Conservation (phyloP, 2,329 filamentous ascomycete species). For the Hortaea sp. region DNA sequence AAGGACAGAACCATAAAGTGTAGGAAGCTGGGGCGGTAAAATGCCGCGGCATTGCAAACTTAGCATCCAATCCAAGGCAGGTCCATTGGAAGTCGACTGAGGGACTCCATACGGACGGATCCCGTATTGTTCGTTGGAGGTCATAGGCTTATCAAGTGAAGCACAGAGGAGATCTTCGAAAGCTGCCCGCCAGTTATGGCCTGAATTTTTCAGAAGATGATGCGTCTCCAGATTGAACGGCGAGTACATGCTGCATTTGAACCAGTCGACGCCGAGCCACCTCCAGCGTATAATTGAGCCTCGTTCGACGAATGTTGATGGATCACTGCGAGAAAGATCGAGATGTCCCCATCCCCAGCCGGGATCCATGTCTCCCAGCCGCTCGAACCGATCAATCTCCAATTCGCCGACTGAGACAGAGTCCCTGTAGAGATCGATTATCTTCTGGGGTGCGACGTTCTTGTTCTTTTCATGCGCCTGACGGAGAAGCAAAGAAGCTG, state of each 20-base stretch:
- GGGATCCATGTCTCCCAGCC: slow-evolving; percentile 10
- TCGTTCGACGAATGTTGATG: slow-evolving; percentile 4
- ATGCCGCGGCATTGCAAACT: slow-evolving; percentile 26
- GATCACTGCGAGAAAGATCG: slow-evolving; percentile 9
- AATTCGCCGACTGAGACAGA: slow-evolving; percentile 1
- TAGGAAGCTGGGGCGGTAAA: slow-evolving; percentile 22
- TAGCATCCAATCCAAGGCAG: slow-evolving; percentile 28
- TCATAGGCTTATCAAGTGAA: slow-evolving; percentile 25
- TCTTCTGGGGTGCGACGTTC: slow-evolving; percentile 4
- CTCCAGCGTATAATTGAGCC: slow-evolving; percentile 1
- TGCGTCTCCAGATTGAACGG: slow-evolving; percentile 43
- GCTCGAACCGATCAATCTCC: slow-evolving; percentile 13
- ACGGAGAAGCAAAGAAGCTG: slow-evolving; percentile 6
- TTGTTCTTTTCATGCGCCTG: slow-evolving; percentile 10
- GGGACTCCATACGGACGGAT: slow-evolving; percentile 8
- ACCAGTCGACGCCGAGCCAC: slow-evolving; percentile 28
- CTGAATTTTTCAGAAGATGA: slow-evolving; percentile 9
- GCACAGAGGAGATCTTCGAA: slow-evolving; percentile 50
- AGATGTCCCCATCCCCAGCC: slow-evolving; percentile 13
- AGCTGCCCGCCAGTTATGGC: slow-evolving; percentile 44
- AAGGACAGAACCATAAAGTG: neutral
- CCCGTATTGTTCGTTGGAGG: slow-evolving; percentile 11
- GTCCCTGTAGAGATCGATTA: no score
- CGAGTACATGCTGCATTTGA: slow-evolving; percentile 41
- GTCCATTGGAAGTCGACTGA: slow-evolving; percentile 17